A percentile compares a stretch with the other conserved stretches of the same genome.
Evolutionary conservation across 192 early-diverging fungal species (phyloP).

Genomic region (Ambispora gerdemannii): DNA sequence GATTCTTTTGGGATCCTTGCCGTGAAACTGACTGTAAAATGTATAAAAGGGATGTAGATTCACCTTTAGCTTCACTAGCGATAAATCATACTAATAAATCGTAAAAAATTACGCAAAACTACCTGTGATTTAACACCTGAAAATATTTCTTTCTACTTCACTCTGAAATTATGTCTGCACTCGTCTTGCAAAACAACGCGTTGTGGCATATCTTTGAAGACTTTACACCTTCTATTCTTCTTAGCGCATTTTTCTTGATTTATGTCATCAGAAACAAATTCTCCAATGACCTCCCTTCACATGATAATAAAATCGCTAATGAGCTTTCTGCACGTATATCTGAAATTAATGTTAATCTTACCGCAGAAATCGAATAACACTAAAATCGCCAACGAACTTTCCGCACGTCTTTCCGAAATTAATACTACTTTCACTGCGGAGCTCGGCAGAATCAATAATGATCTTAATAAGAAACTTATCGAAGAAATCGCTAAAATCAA

Average conservation of each 20-base stretch:
- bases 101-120: too few relatives aligned
- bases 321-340: too few relatives aligned
- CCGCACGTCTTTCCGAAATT: too few relatives aligned
- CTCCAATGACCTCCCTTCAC: not conserved
- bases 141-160: not conserved
- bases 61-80: conserved; percentile 16
- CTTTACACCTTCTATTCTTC: not conserved
- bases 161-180: not conserved
- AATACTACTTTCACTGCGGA: too few relatives aligned
- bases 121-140: too few relatives aligned
- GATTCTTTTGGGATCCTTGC: too few relatives aligned
- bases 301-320: not conserved
- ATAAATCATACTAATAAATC: too few relatives aligned
- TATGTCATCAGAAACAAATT: too few relatives aligned
- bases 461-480: too few relatives aligned
- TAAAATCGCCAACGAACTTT: conserved; percentile 6
- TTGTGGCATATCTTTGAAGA: conserved; percentile 11
- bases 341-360: not conserved
- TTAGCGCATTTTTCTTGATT: conserved; percentile 14
- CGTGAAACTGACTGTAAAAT: conserved; percentile 4
- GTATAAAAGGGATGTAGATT: conserved; percentile 16
- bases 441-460: too few relatives aligned
- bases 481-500: too few relatives aligned
- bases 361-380: not conserved
- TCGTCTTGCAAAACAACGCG: not conserved